phyloP scores from a whole-genome alignment of 208 protist genomes.

The Trypanosoma conorhini region DNA sequence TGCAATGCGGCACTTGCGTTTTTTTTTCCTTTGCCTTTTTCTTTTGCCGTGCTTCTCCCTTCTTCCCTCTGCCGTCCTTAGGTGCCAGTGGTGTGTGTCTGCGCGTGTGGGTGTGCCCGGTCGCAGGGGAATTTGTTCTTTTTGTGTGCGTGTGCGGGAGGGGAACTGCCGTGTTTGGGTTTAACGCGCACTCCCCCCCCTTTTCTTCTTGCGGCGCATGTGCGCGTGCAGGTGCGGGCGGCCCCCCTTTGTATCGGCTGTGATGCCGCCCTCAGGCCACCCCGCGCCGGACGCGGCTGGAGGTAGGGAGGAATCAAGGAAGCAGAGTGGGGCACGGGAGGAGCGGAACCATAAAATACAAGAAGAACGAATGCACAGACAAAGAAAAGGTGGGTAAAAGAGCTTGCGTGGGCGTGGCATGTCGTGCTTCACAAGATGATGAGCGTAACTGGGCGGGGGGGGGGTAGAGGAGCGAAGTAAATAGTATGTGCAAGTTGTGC shows the following conservation, averaged over 20 bases:
- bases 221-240: neutral
- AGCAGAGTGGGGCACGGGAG: neutral
- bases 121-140: slow-evolving; percentile 1
- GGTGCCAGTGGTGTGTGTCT: neutral
- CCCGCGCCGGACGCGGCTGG: neutral
- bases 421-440: neutral
- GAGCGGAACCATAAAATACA: neutral
- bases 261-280: neutral
- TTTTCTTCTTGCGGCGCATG: neutral
- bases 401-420: neutral
- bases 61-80: neutral
- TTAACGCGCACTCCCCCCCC: neutral
- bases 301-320: neutral
- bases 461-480: neutral
- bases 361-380: neutral
- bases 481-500: neutral
- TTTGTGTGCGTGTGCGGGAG: neutral
- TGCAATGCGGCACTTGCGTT: neutral
- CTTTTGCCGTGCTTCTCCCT: neutral
- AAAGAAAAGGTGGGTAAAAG: neutral
- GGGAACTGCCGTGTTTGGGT: neutral
- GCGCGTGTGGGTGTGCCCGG: neutral
- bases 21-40: slow-evolving; percentile 24
- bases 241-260: neutral
- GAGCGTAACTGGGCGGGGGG: neutral